Base-by-base conservation (phyloP, 345 rosid genomes). In the Laguncularia racemosa region DNA sequence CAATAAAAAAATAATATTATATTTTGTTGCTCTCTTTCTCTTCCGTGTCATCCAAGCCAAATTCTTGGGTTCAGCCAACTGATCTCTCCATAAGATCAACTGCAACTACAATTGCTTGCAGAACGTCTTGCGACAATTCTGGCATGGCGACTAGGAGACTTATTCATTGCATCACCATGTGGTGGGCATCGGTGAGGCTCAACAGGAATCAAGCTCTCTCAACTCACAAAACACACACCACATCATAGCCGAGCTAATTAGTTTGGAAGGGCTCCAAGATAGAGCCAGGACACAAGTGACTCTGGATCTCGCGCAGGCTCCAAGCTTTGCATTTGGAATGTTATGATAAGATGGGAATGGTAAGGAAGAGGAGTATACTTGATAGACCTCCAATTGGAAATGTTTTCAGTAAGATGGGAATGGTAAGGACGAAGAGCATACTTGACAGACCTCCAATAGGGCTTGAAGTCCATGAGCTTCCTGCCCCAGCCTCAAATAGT, bases 41-140 rank as follows among this genome's bases (percentile, higher is more conserved):
- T 83, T 83, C 85, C n/a, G n/a, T 83, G 88, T 83, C 88, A 82
- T 66, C 76, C 0, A 55, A 52, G 51, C 50, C 67, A 15, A 72
- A 68, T 18, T 53, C 71, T 6, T 75, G 72, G 79, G 49, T 64
- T 57, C 72, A 71, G 43, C 67, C 81, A 3, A 66, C 82, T 0
- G 85, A 83, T 50, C 68, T 83, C 40, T 73, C 85, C 43, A 60
- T 61, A 2, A 63, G 81, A 73, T 77, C 79, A 14, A 77, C 85
- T 1, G 85, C 81, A 13, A 85, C 88, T 0, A 57, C 80, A 83
- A 51, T 62, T 83, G 15, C 79, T 83, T 10, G 83, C 73, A 0
- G 83, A 83, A 44, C 67, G 80, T 50, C 83, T 84, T 7, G 76
- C 81, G 2, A 33, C 83, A 20, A 49, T 71, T 2, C 56, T 77